Percentiles rank a stretch among this genome's conserved stretches.
Evolutionary conservation across 2,329 filamentous ascomycete species (phyloP).

Genomic region (Arthroderma uncinatum): DNA sequence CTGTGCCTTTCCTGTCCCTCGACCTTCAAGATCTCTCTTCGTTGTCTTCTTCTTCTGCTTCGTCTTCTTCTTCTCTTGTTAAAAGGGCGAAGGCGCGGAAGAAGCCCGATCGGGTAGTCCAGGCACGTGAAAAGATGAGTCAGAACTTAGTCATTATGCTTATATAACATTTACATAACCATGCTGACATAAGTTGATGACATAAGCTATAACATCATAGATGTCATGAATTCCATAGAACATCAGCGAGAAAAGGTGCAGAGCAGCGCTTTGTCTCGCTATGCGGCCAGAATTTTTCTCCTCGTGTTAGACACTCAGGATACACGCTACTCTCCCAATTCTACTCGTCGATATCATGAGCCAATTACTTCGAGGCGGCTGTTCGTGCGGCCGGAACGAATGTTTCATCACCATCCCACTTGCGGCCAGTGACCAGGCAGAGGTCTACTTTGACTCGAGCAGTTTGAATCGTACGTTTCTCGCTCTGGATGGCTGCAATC

Average conservation of each 20-base stretch:
- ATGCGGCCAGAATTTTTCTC: background rate
- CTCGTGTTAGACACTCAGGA: background rate
- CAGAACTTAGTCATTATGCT: background rate
- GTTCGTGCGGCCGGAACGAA: slow-evolving; percentile 74
- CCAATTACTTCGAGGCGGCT: slow-evolving; percentile 28
- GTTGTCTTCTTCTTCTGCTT: background rate
- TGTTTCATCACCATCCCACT: slow-evolving; percentile 64
- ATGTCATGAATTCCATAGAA: background rate
- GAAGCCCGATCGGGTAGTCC: background rate
- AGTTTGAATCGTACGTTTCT: slow-evolving; percentile 56
- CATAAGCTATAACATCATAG: background rate
- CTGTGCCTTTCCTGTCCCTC: too few relatives aligned
- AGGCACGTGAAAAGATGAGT: background rate
- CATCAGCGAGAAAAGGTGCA: background rate
- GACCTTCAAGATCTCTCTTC: background rate
- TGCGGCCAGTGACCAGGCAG: slow-evolving; percentile 45
- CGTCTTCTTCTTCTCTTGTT: background rate
- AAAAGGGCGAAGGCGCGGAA: background rate
- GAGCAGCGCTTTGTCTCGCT: background rate
- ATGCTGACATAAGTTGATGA: background rate
- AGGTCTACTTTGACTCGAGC: slow-evolving; percentile 65
- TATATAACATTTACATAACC: background rate
- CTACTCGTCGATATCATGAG: slow-evolving; percentile 10
- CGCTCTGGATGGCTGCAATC: background rate
- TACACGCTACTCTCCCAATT: background rate